Conservation (phyloP, 2,329 filamentous ascomycete species). For the Boeremia lycopersici region DNA sequence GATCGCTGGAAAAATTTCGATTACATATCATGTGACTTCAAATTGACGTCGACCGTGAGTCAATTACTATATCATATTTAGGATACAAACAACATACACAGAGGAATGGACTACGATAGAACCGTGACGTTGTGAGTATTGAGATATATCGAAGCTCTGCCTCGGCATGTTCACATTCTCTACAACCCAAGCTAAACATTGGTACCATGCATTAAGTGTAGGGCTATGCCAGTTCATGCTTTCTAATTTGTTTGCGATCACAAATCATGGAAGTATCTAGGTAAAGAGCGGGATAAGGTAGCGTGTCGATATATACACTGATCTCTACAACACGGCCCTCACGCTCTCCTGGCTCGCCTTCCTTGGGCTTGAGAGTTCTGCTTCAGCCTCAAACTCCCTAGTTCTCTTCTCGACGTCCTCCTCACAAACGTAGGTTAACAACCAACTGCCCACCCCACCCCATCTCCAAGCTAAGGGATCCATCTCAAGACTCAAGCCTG, state of each 20-base stretch:
- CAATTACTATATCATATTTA: constrained; percentile 31
- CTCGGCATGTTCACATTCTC: no score
- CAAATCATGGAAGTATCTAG: no score
- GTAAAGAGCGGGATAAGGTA: not conserved
- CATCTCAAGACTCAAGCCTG: constrained; percentile 30
- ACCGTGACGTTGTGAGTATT: no score
- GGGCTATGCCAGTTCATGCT: no score
- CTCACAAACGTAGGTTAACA: constrained; percentile 45
- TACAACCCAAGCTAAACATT: no score
- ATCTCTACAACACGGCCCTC: constrained; percentile 26
- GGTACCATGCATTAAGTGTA: no score
- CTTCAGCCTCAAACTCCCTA: constrained; percentile 28
- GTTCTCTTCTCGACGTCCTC: constrained; percentile 40
- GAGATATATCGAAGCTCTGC: no score
- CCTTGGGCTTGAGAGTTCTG: not conserved
- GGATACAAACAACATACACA: constrained; percentile 39
- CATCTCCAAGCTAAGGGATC: constrained; percentile 49
- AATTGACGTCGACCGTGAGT: constrained; percentile 41
- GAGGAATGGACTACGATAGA: no score
- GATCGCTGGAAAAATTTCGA: constrained; percentile 35
- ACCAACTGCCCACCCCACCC: constrained; percentile 43
- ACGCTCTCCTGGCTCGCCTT: constrained; percentile 16
- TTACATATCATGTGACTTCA: no score
- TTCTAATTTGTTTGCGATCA: no score
- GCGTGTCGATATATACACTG: not conserved